Base-by-base conservation (phyloP, 2,329 filamentous ascomycete species). In the Trichoderma asperellum region DNA sequence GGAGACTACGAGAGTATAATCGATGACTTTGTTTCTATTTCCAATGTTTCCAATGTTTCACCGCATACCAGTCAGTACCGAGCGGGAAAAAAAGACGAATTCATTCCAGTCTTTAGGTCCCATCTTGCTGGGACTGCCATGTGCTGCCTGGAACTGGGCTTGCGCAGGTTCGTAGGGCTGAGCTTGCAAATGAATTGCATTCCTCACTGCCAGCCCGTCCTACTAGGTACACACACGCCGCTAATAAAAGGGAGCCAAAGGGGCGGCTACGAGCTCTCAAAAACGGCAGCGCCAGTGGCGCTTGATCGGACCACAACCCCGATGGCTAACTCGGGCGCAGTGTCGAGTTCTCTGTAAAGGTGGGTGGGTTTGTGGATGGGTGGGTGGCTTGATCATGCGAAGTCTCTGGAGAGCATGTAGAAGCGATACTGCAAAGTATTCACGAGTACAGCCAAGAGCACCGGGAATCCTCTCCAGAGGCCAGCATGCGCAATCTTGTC, bases 201-300 rank as follows among this genome's bases (percentile, higher is more conserved):
- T 65, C 52, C 62, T 55, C 21, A 24, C 47, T 10, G 47, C 47
- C 40, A 40, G 14, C 40, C 27, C 58, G 18, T 62, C 52, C 59
- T 59, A 37, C 53, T 52, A 69, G 52, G 56, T 32, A 55, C 32
- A 24, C 7, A 55, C 32, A 40, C 18, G 58, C 66, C 58, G 37
- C 66, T 56, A 62, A 49, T 8, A 47, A 57, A 49, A 56, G 40
- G 58, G 49, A 63, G 56, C 27, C n/a, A 52, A 61, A 53, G 34
- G 65, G 34, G 56, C 21, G 63, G 57, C 24, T 40, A 32, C 24
- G 52, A 43, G 37, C 40, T 47, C 55, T 27, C 18, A 29, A 63
- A 35, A 58, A 56, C 14, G 57, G 68, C 61, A 35, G 68, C 61
- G 68, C 68, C 62, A 69, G 61, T 63, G 68, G 68, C 68, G 68